Evolutionary conservation across 805 yeast species (phyloP).

Genomic region (Zygoascus biomembranicola): DNA sequence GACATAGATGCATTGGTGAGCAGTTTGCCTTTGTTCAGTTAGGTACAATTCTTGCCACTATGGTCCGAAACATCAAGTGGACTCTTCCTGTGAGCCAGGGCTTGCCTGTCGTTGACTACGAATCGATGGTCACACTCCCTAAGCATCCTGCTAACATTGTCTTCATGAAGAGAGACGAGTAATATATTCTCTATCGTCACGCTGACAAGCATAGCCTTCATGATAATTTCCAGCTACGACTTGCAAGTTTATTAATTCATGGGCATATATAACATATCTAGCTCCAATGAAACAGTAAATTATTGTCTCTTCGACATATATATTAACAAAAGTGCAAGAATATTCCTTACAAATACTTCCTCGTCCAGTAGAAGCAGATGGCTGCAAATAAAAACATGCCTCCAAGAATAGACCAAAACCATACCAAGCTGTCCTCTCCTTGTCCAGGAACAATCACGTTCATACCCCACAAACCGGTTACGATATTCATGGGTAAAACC

Average conservation of each 20-base stretch:
- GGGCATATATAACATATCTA: neutral
- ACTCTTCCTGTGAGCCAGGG: slow-evolving; percentile 44
- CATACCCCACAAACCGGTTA: slow-evolving; percentile 99
- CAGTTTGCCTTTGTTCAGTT: slow-evolving; percentile 94
- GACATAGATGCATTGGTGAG: slow-evolving; percentile 99
- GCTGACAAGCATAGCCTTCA: slow-evolving; percentile 4
- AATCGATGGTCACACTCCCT: slow-evolving; percentile 92
- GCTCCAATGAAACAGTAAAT: neutral
- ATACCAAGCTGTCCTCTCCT: slow-evolving; percentile 39
- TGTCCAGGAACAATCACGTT: slow-evolving; percentile 96
- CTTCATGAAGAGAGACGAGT: slow-evolving; percentile 17
- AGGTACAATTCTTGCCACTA: slow-evolving; percentile 72
- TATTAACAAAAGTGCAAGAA: neutral
- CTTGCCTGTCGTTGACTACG: slow-evolving; percentile 54
- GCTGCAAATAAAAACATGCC: slow-evolving; percentile 26
- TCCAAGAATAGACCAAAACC: slow-evolving; percentile 46
- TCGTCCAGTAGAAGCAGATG: slow-evolving; percentile 2
- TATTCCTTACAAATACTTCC: neutral
- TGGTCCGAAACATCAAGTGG: slow-evolving; percentile 73
- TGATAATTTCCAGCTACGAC: slow-evolving; percentile 6
- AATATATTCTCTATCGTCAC: neutral
- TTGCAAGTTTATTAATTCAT: neutral
- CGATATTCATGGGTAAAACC: slow-evolving; percentile 87
- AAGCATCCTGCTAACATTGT: slow-evolving; percentile 43
- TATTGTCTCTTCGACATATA: neutral